These are phyloP conservation scores for Phytophthora vignae DNA, from an alignment of 352 stramenopile genomes.

Conservation along the genomic window DNA sequence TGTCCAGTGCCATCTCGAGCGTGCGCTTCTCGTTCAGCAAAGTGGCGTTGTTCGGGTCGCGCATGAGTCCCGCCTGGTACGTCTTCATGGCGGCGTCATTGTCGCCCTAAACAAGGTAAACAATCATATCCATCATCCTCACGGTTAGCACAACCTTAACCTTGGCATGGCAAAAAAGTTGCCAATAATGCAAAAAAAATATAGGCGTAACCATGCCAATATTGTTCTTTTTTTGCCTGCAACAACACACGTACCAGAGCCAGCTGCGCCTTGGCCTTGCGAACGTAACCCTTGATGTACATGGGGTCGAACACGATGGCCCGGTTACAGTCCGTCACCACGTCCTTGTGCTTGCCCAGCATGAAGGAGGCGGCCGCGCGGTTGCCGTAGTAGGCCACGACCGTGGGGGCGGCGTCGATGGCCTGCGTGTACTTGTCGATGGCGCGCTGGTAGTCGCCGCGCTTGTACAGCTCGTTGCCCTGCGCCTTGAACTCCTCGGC, in stretches of 20 bases:
- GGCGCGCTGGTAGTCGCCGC: constrained; percentile 89
- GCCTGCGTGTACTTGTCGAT: constrained; percentile 93
- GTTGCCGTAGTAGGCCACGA: constrained; percentile 92
- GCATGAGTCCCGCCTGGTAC: constrained; percentile 73
- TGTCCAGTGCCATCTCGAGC: constrained; percentile 85
- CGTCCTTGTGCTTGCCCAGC: constrained; percentile 90
- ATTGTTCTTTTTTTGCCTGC: not conserved
- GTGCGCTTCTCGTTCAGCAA: constrained; percentile 79
- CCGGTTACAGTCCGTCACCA: constrained; percentile 90
- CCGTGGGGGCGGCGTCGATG: constrained; percentile 86
- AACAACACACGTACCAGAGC: constrained; percentile 55
- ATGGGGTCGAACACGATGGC: constrained; percentile 91
- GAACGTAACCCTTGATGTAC: constrained; percentile 93
- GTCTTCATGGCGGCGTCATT: constrained; percentile 78
- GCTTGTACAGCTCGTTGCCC: constrained; percentile 94
- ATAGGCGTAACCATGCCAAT: not conserved
- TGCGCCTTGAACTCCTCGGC: constrained; percentile 86
- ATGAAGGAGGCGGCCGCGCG: constrained; percentile 92
- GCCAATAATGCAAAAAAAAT: not conserved
- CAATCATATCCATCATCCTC: not conserved
- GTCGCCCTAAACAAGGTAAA: constrained; percentile 57
- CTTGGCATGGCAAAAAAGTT: not conserved
- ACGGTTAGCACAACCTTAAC: not conserved
- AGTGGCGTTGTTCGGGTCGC: constrained; percentile 82
- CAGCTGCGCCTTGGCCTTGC: constrained; percentile 90